A percentile compares a stretch with the other conserved stretches of the same genome.
These are phyloP conservation scores for Penicillium cosmopolitanum DNA, from an alignment of 495 filamentous ascomycete genomes.

Conservation along the genomic window DNA sequence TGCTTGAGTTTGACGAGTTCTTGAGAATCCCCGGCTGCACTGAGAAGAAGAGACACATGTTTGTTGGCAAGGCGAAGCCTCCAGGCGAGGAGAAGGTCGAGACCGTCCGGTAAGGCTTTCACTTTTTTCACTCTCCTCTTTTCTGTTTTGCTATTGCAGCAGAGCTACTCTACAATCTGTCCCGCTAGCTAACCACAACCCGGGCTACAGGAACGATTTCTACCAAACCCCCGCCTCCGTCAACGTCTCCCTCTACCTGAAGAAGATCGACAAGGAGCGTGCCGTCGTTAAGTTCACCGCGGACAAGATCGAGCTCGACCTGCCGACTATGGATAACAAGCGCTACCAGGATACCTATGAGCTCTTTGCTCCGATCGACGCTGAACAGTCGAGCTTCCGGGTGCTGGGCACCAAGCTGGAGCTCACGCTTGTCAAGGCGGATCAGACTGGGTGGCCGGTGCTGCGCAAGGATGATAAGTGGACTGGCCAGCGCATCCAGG, in stretches of 20 bases:
- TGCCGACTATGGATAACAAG: slow-evolving; percentile 84
- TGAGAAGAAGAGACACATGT: slow-evolving; percentile 79
- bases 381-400: slow-evolving; percentile 73
- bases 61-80: slow-evolving; percentile 76
- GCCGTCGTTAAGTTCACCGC: slow-evolving; percentile 70
- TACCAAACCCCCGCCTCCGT: slow-evolving; percentile 88
- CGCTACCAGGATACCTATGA: slow-evolving; percentile 74
- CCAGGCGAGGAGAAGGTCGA: slow-evolving; percentile 61
- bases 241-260: slow-evolving; percentile 91
- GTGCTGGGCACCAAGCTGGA: slow-evolving; percentile 97
- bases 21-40: slow-evolving; percentile 91
- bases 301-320: slow-evolving; percentile 68
- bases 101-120: slow-evolving; percentile 68
- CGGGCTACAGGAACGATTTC: slow-evolving; percentile 72
- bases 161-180: no score
- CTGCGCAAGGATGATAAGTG: slow-evolving; percentile 79
- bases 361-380: slow-evolving; percentile 76
- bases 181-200: background rate
- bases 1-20: slow-evolving; percentile 97
- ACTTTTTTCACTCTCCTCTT: no score
- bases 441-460: slow-evolving; percentile 87
- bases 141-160: no score
- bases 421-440: slow-evolving; percentile 77
- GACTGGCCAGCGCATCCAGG: slow-evolving; percentile 80
- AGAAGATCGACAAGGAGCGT: slow-evolving; percentile 87